Conservation (phyloP, 2,329 filamentous ascomycete genomes). For the Mariannaea sp. region DNA sequence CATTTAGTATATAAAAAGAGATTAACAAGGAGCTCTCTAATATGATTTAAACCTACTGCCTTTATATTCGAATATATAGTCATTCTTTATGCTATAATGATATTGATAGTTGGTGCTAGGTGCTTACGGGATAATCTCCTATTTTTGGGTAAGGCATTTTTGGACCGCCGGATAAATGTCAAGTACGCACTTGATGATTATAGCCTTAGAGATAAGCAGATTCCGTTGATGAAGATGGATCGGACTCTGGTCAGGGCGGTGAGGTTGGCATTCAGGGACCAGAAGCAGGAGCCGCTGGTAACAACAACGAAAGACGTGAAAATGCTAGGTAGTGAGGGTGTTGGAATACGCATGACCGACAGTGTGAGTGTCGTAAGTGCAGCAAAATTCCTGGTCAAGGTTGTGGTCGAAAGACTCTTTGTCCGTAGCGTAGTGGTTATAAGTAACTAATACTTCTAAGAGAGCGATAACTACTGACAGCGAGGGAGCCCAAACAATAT, state of each 20-base stretch:
- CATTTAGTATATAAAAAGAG: too few relatives aligned
- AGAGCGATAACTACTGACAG: too few relatives aligned
- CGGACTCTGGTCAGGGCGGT: slow-evolving; percentile 45
- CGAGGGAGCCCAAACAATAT: too few relatives aligned
- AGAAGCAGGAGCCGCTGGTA: slow-evolving; percentile 21
- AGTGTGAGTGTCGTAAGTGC: slow-evolving; percentile 37
- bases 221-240: slow-evolving; percentile 41
- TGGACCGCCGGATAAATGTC: slow-evolving; percentile 47
- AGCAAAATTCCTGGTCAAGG: slow-evolving; percentile 43
- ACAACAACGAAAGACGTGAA: slow-evolving; percentile 26
- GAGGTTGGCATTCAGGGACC: slow-evolving; percentile 40
- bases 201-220: slow-evolving; percentile 43
- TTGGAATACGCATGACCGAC: slow-evolving; percentile 41
- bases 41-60: too few relatives aligned
- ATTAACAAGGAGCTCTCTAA: too few relatives aligned
- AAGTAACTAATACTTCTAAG: slow-evolving; percentile 11
- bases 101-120: slow-evolving; percentile 48
- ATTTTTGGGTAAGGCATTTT: slow-evolving; percentile 43
- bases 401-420: slow-evolving; percentile 36
- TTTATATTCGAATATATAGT: too few relatives aligned
- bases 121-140: slow-evolving; percentile 45
- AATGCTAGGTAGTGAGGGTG: slow-evolving; percentile 38
- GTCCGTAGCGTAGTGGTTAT: slow-evolving; percentile 28
- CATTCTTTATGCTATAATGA: slow-evolving; percentile 42
- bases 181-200: slow-evolving; percentile 48